Conservation (phyloP, 495 filamentous ascomycete genomes). For the Aspergillus indologenus region DNA sequence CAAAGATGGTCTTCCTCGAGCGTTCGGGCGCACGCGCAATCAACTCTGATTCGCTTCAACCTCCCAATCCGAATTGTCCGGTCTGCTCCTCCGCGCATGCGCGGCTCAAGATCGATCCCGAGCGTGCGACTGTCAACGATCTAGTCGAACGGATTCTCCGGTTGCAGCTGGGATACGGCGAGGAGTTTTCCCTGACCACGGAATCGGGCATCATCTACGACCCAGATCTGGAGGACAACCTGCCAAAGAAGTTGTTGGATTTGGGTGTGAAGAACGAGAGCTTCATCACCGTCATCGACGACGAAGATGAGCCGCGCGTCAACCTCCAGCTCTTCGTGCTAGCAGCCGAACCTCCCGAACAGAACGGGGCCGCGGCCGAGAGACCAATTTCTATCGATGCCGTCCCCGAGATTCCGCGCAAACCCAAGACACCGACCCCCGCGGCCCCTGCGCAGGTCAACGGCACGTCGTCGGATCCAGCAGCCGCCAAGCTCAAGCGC, state of each 20-base stretch:
- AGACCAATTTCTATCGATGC: conserved; percentile 45
- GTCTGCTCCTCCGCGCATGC: conserved; percentile 75
- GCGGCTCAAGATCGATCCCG: conserved; percentile 63
- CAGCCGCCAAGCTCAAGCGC: conserved; percentile 43
- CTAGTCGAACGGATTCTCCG: conserved; percentile 73
- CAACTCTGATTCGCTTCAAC: conserved; percentile 67
- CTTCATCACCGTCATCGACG: conserved; percentile 82
- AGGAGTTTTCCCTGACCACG: conserved; percentile 75
- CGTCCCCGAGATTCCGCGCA: conserved; percentile 49
- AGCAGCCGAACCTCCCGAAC: conserved; percentile 36
- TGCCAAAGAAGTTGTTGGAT: conserved; percentile 74
- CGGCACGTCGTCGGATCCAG: conserved; percentile 14
- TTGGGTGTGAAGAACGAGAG: conserved; percentile 68
- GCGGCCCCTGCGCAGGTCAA: conserved; percentile 22
- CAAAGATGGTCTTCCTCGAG: conserved; percentile 75
- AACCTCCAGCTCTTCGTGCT: conserved; percentile 69
- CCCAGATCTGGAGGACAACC: conserved; percentile 80
- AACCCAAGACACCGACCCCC: conserved; percentile 35
- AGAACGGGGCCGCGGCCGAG: conserved; percentile 27
- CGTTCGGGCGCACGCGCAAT: conserved; percentile 67
- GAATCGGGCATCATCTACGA: conserved; percentile 79
- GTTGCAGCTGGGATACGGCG: conserved; percentile 70
- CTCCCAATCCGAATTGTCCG: conserved; percentile 75
- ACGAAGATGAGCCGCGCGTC: conserved; percentile 76
- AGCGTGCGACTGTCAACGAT: conserved; percentile 73